phyloP scores from a whole-genome alignment of 306 rosid genomes.

The Hylodesmum podocarpum region DNA sequence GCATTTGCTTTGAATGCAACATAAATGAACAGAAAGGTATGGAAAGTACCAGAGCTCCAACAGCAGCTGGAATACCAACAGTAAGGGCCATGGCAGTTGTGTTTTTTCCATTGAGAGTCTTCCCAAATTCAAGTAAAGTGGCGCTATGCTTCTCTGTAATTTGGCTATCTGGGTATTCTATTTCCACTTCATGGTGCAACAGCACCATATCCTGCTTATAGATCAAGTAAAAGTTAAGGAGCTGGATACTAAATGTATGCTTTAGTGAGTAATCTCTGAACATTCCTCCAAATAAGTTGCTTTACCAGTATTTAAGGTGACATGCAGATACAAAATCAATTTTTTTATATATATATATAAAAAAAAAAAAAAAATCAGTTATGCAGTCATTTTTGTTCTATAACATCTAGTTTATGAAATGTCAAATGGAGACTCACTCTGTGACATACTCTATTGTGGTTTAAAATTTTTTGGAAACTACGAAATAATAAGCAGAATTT shows the following conservation, averaged over 20 bases:
- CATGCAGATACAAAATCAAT: neutral
- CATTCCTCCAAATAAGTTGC: neutral
- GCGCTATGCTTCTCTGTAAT: conserved; percentile 65
- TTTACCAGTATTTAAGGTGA: neutral
- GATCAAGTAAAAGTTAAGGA: conserved; percentile 16
- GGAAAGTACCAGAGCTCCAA: conserved; percentile 81
- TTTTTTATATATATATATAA: too few relatives aligned
- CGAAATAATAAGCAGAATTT: neutral
- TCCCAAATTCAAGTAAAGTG: conserved; percentile 88
- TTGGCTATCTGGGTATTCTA: conserved; percentile 64
- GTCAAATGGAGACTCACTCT: neutral
- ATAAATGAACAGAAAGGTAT: conserved; percentile 3
- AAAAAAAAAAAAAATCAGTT: neutral
- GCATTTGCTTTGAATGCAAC: conserved; percentile 15
- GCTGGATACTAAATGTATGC: neutral
- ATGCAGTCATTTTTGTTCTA: conserved; percentile 10
- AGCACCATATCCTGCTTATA: conserved; percentile 93
- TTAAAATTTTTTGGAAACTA: neutral
- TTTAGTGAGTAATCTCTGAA: neutral
- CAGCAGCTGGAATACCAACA: conserved; percentile 86
- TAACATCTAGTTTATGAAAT: neutral
- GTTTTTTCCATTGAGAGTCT: conserved; percentile 52
- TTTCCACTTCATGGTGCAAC: conserved; percentile 86
- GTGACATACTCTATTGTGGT: neutral
- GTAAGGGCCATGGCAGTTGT: conserved; percentile 92